phyloP scores from a whole-genome alignment of 2,329 filamentous ascomycete species.

The Aspergillus ustus region DNA sequence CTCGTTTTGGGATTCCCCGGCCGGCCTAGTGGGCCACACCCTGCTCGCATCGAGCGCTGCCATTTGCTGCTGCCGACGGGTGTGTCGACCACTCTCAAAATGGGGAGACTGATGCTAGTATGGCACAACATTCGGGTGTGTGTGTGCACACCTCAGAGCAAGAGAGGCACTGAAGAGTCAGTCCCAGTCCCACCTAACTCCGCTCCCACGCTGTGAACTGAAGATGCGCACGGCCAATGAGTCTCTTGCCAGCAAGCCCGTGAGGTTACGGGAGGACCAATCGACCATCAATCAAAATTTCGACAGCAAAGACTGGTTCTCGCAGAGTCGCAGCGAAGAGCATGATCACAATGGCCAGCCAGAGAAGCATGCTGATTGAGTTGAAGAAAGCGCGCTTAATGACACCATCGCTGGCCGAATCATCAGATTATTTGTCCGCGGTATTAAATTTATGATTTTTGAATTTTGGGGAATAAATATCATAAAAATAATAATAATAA shows the following conservation, averaged over 20 bases:
- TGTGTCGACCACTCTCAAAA: constrained; percentile 7
- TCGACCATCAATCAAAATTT: neutral
- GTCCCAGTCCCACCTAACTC: neutral
- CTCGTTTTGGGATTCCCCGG: constrained; percentile 31
- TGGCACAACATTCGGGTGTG: neutral
- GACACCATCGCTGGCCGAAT: constrained; percentile 13
- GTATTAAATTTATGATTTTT: neutral
- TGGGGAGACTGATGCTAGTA: neutral
- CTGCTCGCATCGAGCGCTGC: constrained; percentile 15
- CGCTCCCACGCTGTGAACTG: neutral
- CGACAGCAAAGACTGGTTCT: neutral
- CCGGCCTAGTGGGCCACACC: constrained; percentile 24
- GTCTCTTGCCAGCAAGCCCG: neutral
- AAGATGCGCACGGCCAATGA: neutral
- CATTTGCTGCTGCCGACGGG: constrained; percentile 17
- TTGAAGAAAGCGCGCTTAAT: constrained; percentile 9
- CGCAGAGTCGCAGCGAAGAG: neutral
- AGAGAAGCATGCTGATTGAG: neutral
- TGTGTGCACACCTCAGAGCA: neutral
- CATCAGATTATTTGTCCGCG: neutral
- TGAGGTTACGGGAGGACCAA: neutral
- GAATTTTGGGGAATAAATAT: constrained; percentile 11
- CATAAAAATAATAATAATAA: neutral
- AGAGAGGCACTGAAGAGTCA: neutral
- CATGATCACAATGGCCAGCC: neutral